Conservation (phyloP, 2,329 filamentous ascomycete genomes). For the Venturia effusa region DNA sequence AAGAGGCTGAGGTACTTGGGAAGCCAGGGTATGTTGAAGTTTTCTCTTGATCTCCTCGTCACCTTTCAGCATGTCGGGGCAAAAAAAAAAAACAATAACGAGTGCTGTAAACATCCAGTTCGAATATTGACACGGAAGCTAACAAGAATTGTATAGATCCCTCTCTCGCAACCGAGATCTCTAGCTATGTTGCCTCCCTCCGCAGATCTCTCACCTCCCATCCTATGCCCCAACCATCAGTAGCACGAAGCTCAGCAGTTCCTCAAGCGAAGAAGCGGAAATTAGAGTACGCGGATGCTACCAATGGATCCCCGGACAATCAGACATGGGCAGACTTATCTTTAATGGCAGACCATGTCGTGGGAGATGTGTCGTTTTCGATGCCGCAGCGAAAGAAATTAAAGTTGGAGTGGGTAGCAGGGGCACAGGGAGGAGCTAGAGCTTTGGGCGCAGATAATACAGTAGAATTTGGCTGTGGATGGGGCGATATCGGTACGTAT, state of each 20-base stretch:
- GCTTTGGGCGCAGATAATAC: constrained; percentile 38
- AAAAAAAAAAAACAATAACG: neutral
- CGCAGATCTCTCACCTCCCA: constrained; percentile 2
- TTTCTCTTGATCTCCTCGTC: too few relatives aligned
- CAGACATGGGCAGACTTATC: neutral
- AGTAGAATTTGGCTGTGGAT: constrained; percentile 42
- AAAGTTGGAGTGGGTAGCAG: constrained; percentile 42
- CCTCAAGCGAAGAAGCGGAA: constrained; percentile 27
- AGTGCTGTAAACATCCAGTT: neutral
- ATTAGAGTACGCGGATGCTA: constrained; percentile 15
- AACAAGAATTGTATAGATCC: constrained; percentile 1
- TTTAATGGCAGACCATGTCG: neutral
- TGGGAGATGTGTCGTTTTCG: constrained; percentile 45
- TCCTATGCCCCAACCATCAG: constrained; percentile 17
- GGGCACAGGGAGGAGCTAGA: constrained; percentile 31
- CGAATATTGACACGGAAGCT: neutral
- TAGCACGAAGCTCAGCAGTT: neutral
- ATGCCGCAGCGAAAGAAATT: constrained; percentile 55
- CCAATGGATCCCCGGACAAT: neutral
- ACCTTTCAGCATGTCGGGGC: neutral
- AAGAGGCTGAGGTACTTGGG: neutral
- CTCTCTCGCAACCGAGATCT: neutral
- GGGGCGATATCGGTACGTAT: constrained; percentile 35
- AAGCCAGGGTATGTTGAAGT: constrained; percentile 2
- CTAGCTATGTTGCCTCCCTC: neutral